phyloP scores from a whole-genome alignment of 2,329 filamentous ascomycete genomes.

The Calonectria pseudoturangicola region DNA sequence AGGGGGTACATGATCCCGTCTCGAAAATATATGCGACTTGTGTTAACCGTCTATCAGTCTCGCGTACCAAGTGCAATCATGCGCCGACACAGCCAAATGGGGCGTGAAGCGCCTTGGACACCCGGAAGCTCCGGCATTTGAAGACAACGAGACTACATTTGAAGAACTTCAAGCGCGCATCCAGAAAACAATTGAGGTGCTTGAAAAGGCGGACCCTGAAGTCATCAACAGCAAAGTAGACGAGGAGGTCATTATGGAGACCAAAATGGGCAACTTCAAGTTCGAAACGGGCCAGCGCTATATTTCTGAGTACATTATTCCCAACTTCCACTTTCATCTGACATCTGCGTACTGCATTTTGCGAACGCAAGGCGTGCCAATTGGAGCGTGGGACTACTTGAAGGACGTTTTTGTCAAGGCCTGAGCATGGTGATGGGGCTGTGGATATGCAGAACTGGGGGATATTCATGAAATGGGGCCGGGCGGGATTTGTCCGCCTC shows the following conservation, averaged over 20 bases:
- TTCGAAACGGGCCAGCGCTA: conserved; percentile 62
- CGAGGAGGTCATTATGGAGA: conserved; percentile 51
- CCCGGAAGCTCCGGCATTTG: conserved; percentile 42
- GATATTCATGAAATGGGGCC: conserved; percentile 53
- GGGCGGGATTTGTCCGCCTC: conserved; percentile 51
- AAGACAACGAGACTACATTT: conserved; percentile 55
- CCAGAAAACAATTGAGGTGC: conserved; percentile 48
- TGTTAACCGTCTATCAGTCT: conserved; percentile 37
- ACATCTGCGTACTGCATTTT: conserved; percentile 74
- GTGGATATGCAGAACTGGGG: conserved; percentile 49
- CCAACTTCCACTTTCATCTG: conserved; percentile 78
- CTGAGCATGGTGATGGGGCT: neutral
- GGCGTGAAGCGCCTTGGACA: conserved; percentile 46
- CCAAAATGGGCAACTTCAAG: conserved; percentile 51
- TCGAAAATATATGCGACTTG: neutral
- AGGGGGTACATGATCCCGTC: conserved; percentile 32
- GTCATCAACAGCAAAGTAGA: conserved; percentile 50
- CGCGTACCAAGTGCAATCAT: conserved; percentile 51
- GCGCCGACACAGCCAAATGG: conserved; percentile 53
- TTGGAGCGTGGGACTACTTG: conserved; percentile 75
- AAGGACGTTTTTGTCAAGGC: conserved; percentile 53
- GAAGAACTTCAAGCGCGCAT: conserved; percentile 57
- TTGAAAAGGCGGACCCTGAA: conserved; percentile 56
- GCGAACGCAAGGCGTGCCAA: conserved; percentile 72
- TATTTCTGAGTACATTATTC: conserved; percentile 66